Base-by-base conservation (phyloP, 345 rosid species). In the Eucalyptus marginata region DNA sequence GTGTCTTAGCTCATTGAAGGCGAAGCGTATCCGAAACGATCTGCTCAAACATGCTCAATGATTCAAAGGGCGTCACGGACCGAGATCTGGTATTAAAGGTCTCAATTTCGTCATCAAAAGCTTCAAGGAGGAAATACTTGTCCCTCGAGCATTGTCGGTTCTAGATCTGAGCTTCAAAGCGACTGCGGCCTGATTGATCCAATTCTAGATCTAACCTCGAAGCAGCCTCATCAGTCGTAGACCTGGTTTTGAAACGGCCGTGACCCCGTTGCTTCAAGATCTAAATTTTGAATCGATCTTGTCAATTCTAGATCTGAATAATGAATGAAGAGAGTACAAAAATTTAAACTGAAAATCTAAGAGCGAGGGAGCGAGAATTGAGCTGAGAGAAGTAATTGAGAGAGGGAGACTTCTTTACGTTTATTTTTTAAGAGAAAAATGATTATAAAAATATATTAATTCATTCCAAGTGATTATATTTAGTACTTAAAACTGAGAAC, bases 401-500 rank as follows among this genome's bases (percentile, higher is more conserved):
- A 56, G 62, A 56, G 62, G 13, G 29, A 56, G 62, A 56, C 62
- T 56, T 56, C 62, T 56, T 24, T 24, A 56, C 29, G 12, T 56
- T 56, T 56, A 56, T 22, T 56, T 13, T 56, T 56, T 24, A 56
- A 56, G 27, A 56, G 29, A 56, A 56, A 56, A 24, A 22, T 56
- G 27, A 56, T 56, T 56, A 56, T 56, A 56, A 11, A 11, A 27
- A 5, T 11, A 59, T 27, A 59, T 59, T 25, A 4, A 12, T 59
- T 59, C 29, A 27, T 25, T 27, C 14, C n/a, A 25, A 59, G n/a
- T 59, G 14, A 25, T 25, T 59, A 11, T 12, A 25, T 13, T 59
- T 7, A 12, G 2, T 10, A 56, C 3, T 3, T 56, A 27, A 31
- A 59, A 2, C 12, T 27, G 0, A 11, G 31, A 59, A 27, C 8